These are phyloP conservation scores for Fusarium ramigenum DNA, from an alignment of 2,329 filamentous ascomycete genomes.

Conservation along the genomic window DNA sequence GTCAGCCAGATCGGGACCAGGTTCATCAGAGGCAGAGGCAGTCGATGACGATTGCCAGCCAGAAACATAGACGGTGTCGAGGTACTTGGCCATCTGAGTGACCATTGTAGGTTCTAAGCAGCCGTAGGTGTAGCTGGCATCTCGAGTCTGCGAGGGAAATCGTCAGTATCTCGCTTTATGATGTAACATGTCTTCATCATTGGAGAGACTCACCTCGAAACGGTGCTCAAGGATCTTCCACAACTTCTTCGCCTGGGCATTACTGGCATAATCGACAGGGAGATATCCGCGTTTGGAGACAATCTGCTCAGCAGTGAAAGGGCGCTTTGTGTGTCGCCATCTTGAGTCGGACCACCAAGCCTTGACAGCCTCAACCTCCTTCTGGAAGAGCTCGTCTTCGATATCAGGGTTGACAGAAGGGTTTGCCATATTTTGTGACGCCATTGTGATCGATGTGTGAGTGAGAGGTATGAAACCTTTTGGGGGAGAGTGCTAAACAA, in stretches of 20 bases:
- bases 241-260: constrained; percentile 89
- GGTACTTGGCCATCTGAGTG: constrained; percentile 98
- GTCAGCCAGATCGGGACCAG: constrained; percentile 96
- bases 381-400: constrained; percentile 75
- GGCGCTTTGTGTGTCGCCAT: constrained; percentile 92
- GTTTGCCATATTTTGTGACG: constrained; percentile 70
- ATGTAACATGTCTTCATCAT: neutral
- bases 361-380: constrained; percentile 89
- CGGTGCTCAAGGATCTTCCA: constrained; percentile 89
- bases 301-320: constrained; percentile 96
- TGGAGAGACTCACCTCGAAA: constrained; percentile 73
- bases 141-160: constrained; percentile 67
- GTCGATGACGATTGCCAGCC: constrained; percentile 99
- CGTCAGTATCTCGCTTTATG: neutral
- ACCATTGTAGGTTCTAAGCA: constrained; percentile 98
- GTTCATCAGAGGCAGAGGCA: constrained; percentile 93
- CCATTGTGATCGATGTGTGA: constrained; percentile 53
- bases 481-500: neutral
- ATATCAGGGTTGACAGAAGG: constrained; percentile 63
- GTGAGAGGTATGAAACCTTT: neutral
- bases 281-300: constrained; percentile 93
- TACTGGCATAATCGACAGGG: constrained; percentile 91
- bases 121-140: constrained; percentile 94
- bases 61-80: constrained; percentile 98
- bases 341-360: constrained; percentile 92